A percentile compares a stretch with the other conserved stretches of the same genome.
phyloP scores from a whole-genome alignment of 73 alveolate species.

The Urostyla sp. region DNA sequence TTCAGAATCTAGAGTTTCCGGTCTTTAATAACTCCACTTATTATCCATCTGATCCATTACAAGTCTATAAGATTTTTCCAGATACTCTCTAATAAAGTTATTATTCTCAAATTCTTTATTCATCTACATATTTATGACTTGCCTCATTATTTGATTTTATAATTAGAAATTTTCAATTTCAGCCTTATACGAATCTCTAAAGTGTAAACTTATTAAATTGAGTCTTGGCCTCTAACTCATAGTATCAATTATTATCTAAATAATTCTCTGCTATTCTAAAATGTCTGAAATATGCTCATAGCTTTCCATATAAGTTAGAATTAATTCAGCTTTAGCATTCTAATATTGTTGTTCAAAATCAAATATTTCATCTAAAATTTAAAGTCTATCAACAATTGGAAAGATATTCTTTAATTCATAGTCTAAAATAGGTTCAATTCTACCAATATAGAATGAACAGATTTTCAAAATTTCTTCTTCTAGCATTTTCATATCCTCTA shows the following conservation, averaged over 20 bases:
- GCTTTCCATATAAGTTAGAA: slow-evolving; percentile 80
- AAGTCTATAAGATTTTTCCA: slow-evolving; percentile 40
- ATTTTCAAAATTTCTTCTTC: slow-evolving; percentile 86
- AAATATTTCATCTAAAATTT: slow-evolving; percentile 78
- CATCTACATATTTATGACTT: slow-evolving; percentile 73
- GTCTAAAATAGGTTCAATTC: slow-evolving; percentile 78
- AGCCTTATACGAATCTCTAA: slow-evolving; percentile 80
- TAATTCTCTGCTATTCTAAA: slow-evolving; percentile 75
- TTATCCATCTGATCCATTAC: slow-evolving; percentile 19
- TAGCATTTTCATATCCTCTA: slow-evolving; percentile 79
- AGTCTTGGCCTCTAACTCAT: slow-evolving; percentile 88
- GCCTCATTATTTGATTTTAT: slow-evolving; percentile 75
- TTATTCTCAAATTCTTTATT: slow-evolving; percentile 80
- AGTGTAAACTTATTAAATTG: slow-evolving; percentile 79
- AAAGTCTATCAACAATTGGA: slow-evolving; percentile 83
- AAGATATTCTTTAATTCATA: slow-evolving; percentile 71
- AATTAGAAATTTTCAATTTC: slow-evolving; percentile 77
- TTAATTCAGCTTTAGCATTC: slow-evolving; percentile 81
- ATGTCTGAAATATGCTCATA: slow-evolving; percentile 85
- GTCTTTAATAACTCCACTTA: slow-evolving; percentile 33
- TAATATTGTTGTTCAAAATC: slow-evolving; percentile 76
- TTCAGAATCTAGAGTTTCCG: slow-evolving; percentile 46
- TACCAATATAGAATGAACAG: slow-evolving; percentile 81
- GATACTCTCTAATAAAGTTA: slow-evolving; percentile 52
- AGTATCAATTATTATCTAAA: slow-evolving; percentile 73